Conservation (phyloP, 768 basidiomycete genomes). For the Mycena floridula region DNA sequence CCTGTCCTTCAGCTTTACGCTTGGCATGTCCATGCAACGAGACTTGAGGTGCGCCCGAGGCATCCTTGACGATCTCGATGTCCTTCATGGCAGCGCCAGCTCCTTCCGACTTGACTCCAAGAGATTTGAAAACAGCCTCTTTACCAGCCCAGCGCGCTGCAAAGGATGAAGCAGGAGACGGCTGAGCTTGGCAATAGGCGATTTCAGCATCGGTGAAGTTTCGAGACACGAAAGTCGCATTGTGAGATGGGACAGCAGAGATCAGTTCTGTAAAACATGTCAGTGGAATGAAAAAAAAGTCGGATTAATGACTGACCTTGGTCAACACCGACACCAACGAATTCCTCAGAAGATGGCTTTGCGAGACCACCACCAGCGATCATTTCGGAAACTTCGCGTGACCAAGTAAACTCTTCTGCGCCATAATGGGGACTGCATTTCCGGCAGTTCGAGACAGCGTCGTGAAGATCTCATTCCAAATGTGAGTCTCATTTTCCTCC, state of each 20-base stretch:
- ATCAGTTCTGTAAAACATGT: conserved; percentile 70
- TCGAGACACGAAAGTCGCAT: conserved; percentile 78
- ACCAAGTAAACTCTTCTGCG: conserved; percentile 95
- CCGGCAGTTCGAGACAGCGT: conserved; percentile 84
- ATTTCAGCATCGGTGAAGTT: conserved; percentile 93
- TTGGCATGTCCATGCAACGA: conserved; percentile 76
- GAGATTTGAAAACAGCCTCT: conserved; percentile 95
- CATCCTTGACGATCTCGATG: conserved; percentile 86
- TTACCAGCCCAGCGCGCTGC: conserved; percentile 98
- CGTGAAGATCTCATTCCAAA: conserved; percentile 95
- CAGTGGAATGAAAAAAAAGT: conserved; percentile 8
- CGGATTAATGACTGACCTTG: conserved; percentile 50
- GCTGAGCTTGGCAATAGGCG: conserved; percentile 80
- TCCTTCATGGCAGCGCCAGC: conserved; percentile 95
- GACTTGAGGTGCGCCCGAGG: conserved; percentile 75
- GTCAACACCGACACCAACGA: conserved; percentile 82
- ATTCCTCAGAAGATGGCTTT: conserved; percentile 28
- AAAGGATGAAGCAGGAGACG: conserved; percentile 84
- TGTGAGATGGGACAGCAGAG: conserved; percentile 84
- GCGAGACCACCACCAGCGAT: conserved; percentile 30
- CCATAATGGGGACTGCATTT: conserved; percentile 95
- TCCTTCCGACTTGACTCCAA: conserved; percentile 85
- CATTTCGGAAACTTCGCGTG: conserved; percentile 79
- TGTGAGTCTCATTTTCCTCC: conserved; percentile 97
- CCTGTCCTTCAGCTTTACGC: conserved; percentile 62